phyloP scores from a whole-genome alignment of 768 basidiomycete species.

The Amanita molliuscula region DNA sequence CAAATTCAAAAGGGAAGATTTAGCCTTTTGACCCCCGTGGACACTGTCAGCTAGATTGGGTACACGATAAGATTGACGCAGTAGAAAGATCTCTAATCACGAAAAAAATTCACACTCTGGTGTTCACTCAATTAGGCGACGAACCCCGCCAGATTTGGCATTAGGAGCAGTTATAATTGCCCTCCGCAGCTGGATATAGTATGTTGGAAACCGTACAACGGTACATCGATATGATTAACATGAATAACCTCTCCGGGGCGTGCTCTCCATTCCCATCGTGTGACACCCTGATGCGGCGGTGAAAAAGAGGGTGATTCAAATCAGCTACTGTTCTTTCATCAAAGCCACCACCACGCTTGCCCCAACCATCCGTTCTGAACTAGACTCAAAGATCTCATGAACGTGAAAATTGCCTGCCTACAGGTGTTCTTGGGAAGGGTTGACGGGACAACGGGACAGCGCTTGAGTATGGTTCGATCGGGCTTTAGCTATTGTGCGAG shows the following conservation, averaged over 20 bases:
- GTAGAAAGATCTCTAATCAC: neutral
- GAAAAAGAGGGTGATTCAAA: neutral
- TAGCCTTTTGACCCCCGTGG: slow-evolving; percentile 7
- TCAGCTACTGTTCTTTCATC: neutral
- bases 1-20: neutral
- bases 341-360: neutral
- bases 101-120: neutral
- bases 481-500: neutral
- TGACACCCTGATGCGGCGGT: neutral
- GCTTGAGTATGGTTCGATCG: neutral
- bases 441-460: neutral
- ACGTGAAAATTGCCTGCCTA: neutral
- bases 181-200: neutral
- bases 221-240: slow-evolving; percentile 1
- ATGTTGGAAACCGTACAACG: neutral
- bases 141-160: neutral
- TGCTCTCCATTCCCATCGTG: neutral
- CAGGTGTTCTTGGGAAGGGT: neutral
- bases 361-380: neutral
- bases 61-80: neutral
- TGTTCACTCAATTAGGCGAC: neutral
- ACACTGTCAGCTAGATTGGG: neutral
- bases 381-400: neutral
- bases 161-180: neutral
- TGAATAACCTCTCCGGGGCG: neutral